Evolutionary conservation across 768 basidiomycete species (phyloP), one percentile per base, ranked within the genome.

Genomic region (Psilocybe cyanescens): DNA sequence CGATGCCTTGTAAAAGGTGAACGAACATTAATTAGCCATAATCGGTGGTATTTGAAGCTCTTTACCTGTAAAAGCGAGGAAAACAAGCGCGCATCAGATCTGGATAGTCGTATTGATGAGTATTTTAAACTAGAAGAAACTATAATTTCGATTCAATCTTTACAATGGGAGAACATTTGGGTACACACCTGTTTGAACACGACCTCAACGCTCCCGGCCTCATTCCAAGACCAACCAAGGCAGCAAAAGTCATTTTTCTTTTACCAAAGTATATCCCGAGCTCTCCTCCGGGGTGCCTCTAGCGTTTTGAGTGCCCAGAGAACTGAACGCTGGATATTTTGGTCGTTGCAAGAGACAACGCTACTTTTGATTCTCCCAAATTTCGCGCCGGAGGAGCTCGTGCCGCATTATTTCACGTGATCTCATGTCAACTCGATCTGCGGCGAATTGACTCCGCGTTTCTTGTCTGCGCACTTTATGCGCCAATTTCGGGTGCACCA

Each of bases 1-100:
- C n/a, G 35, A 48, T 35, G 61, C 52, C 56, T 58, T 57, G 49
- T 8, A 8, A 33, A 31, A 51, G 44, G 39, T 44, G 4, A 16
- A 39, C 52, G 24, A 30, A 41, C 31, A 45, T 9, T 11, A 3
- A 24, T 17, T 16, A 35, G 37, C 11, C 14, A 46, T 11, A 8
- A 46, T 1, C 29, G 19, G 12, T 12, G 31, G 41, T 16, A 16
- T 52, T 31, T 41, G 7, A 35, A 31, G 52, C 30, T 24, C 31
- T 58, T 56, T 47, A 63, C 62, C 58, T 45, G 53, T 37, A 63
- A 35, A 2, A 50, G 5, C 11, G 62, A 59, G 14, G 62, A 63
- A 45, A 63, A 63, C n/a, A 55, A 48, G 14, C 58, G 52, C 8
- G 54, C 55, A 19, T 63, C 44, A 2, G 53, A 50, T 16, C 58